Evolutionary conservation across 345 rosid genomes (phyloP).

Genomic region (Geranium rotundifolium): DNA sequence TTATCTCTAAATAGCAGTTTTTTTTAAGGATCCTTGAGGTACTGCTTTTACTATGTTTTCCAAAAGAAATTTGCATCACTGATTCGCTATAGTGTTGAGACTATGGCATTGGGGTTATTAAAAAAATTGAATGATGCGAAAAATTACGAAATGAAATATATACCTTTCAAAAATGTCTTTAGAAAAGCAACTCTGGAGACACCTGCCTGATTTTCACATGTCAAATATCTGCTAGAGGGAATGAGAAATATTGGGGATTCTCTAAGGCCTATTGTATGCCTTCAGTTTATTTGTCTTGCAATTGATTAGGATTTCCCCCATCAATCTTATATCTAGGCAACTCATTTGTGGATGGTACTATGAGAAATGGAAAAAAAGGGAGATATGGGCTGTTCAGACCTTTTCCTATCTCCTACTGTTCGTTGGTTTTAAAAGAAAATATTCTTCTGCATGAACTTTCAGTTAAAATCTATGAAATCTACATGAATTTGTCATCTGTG

Average conservation of each 20-base stretch:
- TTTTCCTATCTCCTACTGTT: not conserved
- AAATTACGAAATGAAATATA: not conserved
- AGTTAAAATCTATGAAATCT: not conserved
- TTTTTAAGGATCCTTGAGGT: not conserved
- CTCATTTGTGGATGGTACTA: not conserved
- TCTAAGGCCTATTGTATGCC: no score
- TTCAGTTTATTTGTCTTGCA: no score
- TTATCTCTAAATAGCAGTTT: not conserved
- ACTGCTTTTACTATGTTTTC: not conserved
- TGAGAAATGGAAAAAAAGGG: no score
- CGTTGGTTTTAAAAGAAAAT: not conserved
- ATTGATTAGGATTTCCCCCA: no score
- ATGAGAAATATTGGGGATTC: no score
- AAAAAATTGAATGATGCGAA: not conserved
- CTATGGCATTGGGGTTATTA: no score
- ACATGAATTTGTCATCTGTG: no score
- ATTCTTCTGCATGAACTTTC: not conserved
- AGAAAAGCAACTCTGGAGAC: no score
- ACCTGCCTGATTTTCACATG: no score
- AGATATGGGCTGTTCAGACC: not conserved
- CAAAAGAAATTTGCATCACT: not conserved
- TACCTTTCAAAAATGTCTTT: not conserved
- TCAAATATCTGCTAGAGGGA: no score
- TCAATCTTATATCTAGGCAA: no score
- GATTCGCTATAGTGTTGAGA: not conserved